Conservation (phyloP, 306 rosid genomes). For the Carpinus fangiana region DNA sequence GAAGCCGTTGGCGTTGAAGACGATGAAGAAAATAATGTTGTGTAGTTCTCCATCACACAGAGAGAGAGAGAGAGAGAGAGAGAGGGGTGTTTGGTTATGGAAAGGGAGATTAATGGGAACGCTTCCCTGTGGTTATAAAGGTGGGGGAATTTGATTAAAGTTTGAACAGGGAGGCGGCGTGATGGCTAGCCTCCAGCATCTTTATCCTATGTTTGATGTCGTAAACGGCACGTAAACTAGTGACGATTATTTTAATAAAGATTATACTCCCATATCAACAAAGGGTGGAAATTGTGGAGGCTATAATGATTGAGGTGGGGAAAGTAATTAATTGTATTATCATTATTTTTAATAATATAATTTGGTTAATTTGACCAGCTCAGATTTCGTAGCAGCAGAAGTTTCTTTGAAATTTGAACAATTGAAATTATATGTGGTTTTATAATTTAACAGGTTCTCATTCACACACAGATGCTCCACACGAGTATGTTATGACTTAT, state of each 20-base stretch:
- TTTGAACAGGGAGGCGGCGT: conserved; percentile 29
- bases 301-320: conserved; percentile 11
- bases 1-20: conserved; percentile 20
- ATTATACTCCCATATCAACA: neutral
- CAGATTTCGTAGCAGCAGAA: conserved; percentile 25
- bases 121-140: neutral
- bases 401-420: conserved; percentile 21
- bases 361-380: conserved; percentile 28
- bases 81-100: neutral
- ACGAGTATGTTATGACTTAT: neutral
- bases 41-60: conserved; percentile 27
- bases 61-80: neutral
- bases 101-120: neutral
- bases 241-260: neutral
- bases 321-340: neutral
- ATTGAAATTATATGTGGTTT: neutral
- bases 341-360: neutral
- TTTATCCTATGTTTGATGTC: conserved; percentile 25
- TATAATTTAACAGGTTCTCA: neutral
- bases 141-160: neutral
- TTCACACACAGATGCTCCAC: neutral
- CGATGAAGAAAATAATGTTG: conserved; percentile 22
- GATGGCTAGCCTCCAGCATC: neutral
- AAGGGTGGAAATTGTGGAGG: neutral
- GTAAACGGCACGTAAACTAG: conserved; percentile 44